Evolutionary conservation across 257 asterid species (phyloP).

Genomic region (Oldenlandia corymbosa): DNA sequence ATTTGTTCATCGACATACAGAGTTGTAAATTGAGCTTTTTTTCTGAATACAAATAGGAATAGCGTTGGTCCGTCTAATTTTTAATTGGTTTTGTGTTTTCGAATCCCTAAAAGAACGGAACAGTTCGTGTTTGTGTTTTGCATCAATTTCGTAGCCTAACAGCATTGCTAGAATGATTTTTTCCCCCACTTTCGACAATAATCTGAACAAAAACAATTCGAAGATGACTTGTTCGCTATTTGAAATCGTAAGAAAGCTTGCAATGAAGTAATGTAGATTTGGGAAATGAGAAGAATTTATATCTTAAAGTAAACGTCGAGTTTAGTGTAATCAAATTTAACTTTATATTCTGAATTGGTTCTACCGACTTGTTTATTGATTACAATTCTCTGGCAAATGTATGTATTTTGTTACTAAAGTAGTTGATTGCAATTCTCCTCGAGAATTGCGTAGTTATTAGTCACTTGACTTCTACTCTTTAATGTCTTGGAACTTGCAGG

Average conservation of each 20-base stretch:
- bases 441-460: no score
- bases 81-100: neutral
- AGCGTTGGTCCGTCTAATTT: neutral
- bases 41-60: neutral
- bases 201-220: neutral
- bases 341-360: neutral
- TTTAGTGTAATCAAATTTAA: no score
- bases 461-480: constrained; percentile 16
- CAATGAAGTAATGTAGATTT: no score
- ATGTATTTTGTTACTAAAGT: neutral
- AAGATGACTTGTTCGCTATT: neutral
- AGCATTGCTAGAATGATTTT: neutral
- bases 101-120: no score
- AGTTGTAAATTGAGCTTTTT: neutral
- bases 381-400: neutral
- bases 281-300: no score
- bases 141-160: neutral
- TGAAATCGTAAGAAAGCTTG: neutral
- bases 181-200: neutral
- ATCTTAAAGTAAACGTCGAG: no score
- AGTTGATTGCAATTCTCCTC: neutral
- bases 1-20: no score
- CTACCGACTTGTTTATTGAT: no score
- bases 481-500: constrained; percentile 48
- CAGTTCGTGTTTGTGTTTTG: no score